These are phyloP conservation scores for Penicillium macrosclerotiorum DNA, from an alignment of 495 filamentous ascomycete species.

Conservation along the genomic window DNA sequence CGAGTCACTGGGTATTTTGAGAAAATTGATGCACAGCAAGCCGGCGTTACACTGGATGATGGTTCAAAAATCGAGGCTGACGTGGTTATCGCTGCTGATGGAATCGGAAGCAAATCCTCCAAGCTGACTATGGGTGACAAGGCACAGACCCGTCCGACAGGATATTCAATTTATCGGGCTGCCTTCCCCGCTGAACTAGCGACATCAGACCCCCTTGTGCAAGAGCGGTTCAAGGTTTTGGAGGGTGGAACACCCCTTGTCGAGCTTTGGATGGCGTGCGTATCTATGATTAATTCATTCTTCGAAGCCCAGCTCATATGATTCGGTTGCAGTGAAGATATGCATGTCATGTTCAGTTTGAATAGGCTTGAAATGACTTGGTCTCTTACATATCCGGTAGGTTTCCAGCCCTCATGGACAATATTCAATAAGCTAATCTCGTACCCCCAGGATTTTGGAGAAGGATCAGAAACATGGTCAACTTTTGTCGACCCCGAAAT, in stretches of 20 bases:
- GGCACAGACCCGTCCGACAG: slow-evolving; percentile 11
- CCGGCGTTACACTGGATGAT: slow-evolving; percentile 42
- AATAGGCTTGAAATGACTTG: slow-evolving; percentile 4
- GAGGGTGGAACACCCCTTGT: slow-evolving; percentile 5
- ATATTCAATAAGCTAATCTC: too few species aligned
- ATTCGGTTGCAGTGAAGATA: background rate
- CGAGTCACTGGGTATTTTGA: slow-evolving; percentile 50
- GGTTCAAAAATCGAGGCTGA: slow-evolving; percentile 49
- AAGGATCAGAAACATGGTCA: slow-evolving; percentile 2
- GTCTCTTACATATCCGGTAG: slow-evolving; percentile 7
- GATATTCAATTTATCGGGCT: slow-evolving; percentile 13
- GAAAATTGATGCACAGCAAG: slow-evolving; percentile 34
- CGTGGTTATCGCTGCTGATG: slow-evolving; percentile 57
- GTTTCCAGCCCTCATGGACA: too few species aligned
- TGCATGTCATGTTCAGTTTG: background rate
- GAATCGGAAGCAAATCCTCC: slow-evolving; percentile 51
- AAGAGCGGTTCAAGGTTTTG: slow-evolving; percentile 2
- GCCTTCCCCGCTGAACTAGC: slow-evolving; percentile 8
- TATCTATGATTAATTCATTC: background rate
- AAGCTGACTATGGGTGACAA: slow-evolving; percentile 31
- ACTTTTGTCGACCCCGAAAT: background rate
- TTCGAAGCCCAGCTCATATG: too few species aligned
- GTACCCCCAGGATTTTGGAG: background rate
- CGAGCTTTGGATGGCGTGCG: slow-evolving; percentile 14
- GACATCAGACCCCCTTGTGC: slow-evolving; percentile 3